Evolutionary conservation across 768 basidiomycete species (phyloP).

Genomic region (Leccinum variicolor): DNA sequence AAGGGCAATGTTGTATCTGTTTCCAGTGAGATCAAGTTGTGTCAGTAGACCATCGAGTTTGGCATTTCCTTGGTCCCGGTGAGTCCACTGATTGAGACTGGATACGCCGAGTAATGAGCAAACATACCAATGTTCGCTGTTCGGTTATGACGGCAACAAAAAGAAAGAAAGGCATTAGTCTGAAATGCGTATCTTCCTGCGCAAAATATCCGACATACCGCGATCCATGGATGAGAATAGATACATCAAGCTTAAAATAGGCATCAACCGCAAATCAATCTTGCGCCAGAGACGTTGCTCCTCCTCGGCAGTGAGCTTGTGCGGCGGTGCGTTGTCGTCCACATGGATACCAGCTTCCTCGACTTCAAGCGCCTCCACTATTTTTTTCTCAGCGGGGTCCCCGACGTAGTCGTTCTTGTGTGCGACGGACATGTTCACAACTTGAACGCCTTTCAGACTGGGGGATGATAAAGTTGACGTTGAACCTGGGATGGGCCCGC

Average conservation of each 20-base stretch:
- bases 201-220: constrained; percentile 33
- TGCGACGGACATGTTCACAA: background rate
- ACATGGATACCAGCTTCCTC: background rate
- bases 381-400: background rate
- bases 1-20: constrained; percentile 64
- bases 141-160: background rate
- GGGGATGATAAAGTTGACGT: too few species aligned
- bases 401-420: background rate
- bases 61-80: constrained; percentile 47
- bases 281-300: constrained; percentile 56
- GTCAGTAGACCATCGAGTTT: constrained; percentile 58
- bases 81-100: background rate
- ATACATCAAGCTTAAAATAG: constrained; percentile 58
- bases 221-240: constrained; percentile 63
- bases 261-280: constrained; percentile 55
- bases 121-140: constrained; percentile 55
- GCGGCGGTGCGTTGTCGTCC: background rate
- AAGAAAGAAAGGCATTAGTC: background rate
- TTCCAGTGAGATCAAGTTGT: constrained; percentile 53
- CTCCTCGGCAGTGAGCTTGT: constrained; percentile 30
- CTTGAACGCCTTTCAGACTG: too few species aligned
- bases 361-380: background rate
- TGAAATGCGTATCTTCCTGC: background rate
- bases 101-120: background rate
- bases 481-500: background rate